Evolutionary conservation across 129 eudicot genomes (phyloP).

Genomic region (Lonicera japonica): DNA sequence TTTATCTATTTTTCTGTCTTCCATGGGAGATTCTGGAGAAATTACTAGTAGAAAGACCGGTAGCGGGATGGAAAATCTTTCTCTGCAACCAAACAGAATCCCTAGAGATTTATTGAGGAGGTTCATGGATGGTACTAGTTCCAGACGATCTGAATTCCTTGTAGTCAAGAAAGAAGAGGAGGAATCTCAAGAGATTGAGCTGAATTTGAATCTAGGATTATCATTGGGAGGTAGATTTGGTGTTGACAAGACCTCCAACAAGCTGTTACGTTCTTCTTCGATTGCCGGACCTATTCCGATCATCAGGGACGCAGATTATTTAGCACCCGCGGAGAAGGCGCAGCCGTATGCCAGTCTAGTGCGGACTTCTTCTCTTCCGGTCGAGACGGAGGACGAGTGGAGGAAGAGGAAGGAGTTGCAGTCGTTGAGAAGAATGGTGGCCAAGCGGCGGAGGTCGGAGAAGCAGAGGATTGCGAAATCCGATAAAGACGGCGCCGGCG

Average conservation of each 20-base stretch:
- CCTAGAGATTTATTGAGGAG: slow-evolving; percentile 67
- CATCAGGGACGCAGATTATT: slow-evolving; percentile 49
- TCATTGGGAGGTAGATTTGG: slow-evolving; percentile 93
- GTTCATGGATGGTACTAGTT: slow-evolving; percentile 23
- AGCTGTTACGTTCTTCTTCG: slow-evolving; percentile 60
- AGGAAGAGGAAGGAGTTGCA: slow-evolving; percentile 88
- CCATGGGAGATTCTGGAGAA: slow-evolving; percentile 29
- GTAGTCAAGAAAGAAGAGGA: slow-evolving; percentile 11
- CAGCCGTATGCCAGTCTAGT: slow-evolving; percentile 19
- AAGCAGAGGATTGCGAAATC: slow-evolving; percentile 50
- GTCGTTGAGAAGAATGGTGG: slow-evolving; percentile 72
- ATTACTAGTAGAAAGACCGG: slow-evolving; percentile 9
- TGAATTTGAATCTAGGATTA: slow-evolving; percentile 78
- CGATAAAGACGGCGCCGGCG: slow-evolving; percentile 19
- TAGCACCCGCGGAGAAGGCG: slow-evolving; percentile 17
- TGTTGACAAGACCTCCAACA: slow-evolving; percentile 47
- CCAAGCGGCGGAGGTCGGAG: slow-evolving; percentile 78
- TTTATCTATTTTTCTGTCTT: not conserved
- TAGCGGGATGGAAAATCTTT: slow-evolving; percentile 50
- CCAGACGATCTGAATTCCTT: slow-evolving; percentile 14
- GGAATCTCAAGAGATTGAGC: slow-evolving; percentile 35
- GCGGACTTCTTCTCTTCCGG: slow-evolving; percentile 84
- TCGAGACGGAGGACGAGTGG: slow-evolving; percentile 87
- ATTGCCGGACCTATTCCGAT: slow-evolving; percentile 58
- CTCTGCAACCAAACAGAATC: slow-evolving; percentile 34